Percentiles rank a stretch among this genome's conserved stretches.
phyloP scores from a whole-genome alignment of 805 yeast genomes.

The Candida ovalis region DNA sequence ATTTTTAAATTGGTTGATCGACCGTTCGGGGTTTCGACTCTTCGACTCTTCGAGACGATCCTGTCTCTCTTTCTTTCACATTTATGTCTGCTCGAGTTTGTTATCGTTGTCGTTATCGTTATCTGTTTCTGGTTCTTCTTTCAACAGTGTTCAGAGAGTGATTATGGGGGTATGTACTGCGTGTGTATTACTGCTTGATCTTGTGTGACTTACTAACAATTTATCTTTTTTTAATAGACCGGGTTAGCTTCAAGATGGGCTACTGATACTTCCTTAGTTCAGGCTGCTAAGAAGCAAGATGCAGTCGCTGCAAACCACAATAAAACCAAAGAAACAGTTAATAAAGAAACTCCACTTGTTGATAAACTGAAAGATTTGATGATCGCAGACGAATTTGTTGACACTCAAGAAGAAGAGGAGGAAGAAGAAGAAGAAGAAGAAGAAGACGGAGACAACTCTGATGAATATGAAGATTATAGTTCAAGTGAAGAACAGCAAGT shows the following conservation, averaged over 20 bases:
- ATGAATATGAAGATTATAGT: constrained; percentile 5
- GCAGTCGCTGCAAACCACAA: neutral
- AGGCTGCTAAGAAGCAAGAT: constrained; percentile 23
- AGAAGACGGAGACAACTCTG: constrained; percentile 1
- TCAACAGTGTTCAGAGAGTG: neutral
- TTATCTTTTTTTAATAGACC: constrained; percentile 9
- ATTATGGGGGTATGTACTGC: neutral
- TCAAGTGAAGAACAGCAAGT: constrained; percentile 5
- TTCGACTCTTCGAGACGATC: too few species aligned
- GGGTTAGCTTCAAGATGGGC: constrained; percentile 33
- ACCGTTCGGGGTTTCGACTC: too few species aligned
- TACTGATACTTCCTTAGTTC: constrained; percentile 23
- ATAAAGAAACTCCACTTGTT: constrained; percentile 4
- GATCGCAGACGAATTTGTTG: neutral
- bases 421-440: too few species aligned
- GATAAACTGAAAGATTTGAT: neutral
- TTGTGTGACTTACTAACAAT: too few species aligned
- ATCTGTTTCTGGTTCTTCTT: neutral
- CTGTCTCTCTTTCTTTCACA: too few species aligned
- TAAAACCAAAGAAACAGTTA: neutral
- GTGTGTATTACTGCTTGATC: too few species aligned
- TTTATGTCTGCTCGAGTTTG: too few species aligned
- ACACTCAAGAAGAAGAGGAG: too few species aligned
- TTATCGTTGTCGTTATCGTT: neutral
- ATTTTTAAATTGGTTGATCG: too few species aligned